Evolutionary conservation across 345 rosid genomes (phyloP).

Genomic region (Hibiscus syriacus): DNA sequence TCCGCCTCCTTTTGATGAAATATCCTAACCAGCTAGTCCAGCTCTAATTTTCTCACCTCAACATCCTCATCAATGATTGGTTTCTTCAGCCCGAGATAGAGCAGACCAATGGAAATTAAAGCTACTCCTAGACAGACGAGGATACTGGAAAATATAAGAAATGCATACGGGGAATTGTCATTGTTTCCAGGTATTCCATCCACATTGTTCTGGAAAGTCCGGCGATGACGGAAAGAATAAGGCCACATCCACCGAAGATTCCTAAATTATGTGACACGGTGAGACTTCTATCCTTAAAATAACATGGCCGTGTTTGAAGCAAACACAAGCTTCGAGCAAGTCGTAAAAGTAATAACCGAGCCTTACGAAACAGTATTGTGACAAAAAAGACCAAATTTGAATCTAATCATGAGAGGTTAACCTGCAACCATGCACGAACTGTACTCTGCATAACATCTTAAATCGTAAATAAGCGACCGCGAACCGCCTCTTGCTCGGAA

Average conservation of each 20-base stretch:
- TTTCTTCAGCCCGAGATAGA: conserved; percentile 51
- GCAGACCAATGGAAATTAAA: conserved; percentile 33
- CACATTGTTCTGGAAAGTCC: conserved; percentile 59
- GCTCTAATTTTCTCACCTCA: conserved; percentile 46
- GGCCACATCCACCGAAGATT: conserved; percentile 63
- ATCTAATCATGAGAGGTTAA: too few relatives aligned
- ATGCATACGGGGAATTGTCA: conserved; percentile 35
- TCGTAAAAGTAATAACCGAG: background rate
- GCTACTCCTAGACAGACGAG: conserved; percentile 35
- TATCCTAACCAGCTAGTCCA: conserved; percentile 47
- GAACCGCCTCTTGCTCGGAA: conserved; percentile 56
- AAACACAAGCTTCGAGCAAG: background rate
- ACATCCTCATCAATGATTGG: conserved; percentile 38
- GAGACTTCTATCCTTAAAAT: conserved; percentile 50
- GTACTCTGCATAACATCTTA: conserved; percentile 68
- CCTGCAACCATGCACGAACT: conserved; percentile 65
- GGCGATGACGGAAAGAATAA: conserved; percentile 46
- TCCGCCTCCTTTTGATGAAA: conserved; percentile 64
- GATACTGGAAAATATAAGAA: conserved; percentile 34
- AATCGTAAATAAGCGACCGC: conserved; percentile 50
- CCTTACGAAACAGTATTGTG: background rate
- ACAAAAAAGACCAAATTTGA: background rate
- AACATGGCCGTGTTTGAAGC: background rate
- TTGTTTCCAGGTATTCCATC: conserved; percentile 57
- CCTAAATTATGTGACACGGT: conserved; percentile 57